Evolutionary conservation across 2,329 filamentous ascomycete species (phyloP), one percentile per base, ranked within the genome.

Genomic region (Colletotrichum liriopes): DNA sequence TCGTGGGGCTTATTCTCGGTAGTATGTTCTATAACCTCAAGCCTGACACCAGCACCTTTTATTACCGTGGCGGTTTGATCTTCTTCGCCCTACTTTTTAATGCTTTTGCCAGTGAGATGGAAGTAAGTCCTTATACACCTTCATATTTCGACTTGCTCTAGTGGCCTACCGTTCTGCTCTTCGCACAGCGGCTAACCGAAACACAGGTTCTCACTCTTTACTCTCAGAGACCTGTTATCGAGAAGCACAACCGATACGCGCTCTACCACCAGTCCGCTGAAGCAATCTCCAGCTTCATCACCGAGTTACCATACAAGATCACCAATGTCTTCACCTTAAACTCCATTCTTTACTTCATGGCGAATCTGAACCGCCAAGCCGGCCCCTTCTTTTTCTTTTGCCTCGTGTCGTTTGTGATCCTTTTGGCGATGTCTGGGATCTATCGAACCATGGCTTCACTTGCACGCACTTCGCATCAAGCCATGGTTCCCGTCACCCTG

Each of bases 301-400:
- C 85, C 32, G 91, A 92, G 71, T 83, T 91, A 75, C 90, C 91
- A 0, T 89, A 89, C 79, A 92, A 92, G 77, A 82, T 91, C 11
- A 35, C 81, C 41, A 90, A 90, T 73, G 82, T 87, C 2, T 83
- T 92, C 74, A 82, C 84, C 12, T 92, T 91, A 82, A 92, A 92
- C 77, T 65, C 90, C 55, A 86, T 88, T 0, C 80, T 93, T 0
- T 93, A 93, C 80, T 93, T 93, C 78, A 89, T 93, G 88, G 87
- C 89, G 0, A 87, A 91, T 71, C 84, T 93, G 2, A 86, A 89
- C 62, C 85, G 89, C 60, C 86, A 87, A 65, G 81, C 90, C 0
- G 89, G 87, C 9, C 81, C 85, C 1, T 93, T 92, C 82, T 93
- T 93, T 81, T 89, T 91, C 79, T 86, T 87, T 78, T 84, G 86